These are phyloP conservation scores for Colletotrichum camelliae DNA, from an alignment of 2,329 filamentous ascomycete genomes.

Conservation along the genomic window DNA sequence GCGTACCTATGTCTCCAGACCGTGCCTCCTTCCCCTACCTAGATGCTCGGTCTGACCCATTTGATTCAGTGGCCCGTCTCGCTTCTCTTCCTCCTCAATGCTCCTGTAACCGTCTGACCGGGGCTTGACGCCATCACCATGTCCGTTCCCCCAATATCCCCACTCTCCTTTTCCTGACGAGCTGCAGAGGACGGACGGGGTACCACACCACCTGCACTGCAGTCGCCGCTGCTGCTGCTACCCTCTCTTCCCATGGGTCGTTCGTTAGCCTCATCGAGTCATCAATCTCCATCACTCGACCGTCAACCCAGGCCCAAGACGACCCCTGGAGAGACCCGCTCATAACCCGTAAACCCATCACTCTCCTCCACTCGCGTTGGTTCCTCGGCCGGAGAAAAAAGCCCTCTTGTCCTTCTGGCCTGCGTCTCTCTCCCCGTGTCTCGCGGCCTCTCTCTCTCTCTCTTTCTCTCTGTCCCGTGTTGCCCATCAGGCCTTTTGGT, in stretches of 20 bases:
- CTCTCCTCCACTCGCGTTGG: conserved; percentile 16
- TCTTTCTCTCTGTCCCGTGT: background rate
- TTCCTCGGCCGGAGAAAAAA: conserved; percentile 4
- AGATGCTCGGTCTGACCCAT: background rate
- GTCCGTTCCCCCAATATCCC: background rate
- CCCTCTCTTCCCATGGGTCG: background rate
- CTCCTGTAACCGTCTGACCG: background rate
- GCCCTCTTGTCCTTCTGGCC: background rate
- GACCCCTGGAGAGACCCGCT: background rate
- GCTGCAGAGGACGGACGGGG: background rate
- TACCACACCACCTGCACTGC: background rate
- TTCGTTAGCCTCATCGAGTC: conserved; percentile 1
- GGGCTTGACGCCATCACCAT: conserved; percentile 13
- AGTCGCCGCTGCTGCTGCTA: background rate
- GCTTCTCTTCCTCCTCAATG: background rate
- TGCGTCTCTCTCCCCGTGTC: background rate
- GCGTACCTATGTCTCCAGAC: background rate
- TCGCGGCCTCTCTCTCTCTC: background rate
- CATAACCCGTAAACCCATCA: background rate
- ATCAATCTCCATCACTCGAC: conserved; percentile 1
- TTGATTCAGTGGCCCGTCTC: background rate
- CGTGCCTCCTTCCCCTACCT: background rate
- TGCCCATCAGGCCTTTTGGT: background rate
- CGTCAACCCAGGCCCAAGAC: background rate
- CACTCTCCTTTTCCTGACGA: background rate